Evolutionary conservation across 768 basidiomycete genomes (phyloP), one percentile per base, ranked within the genome.

Genomic region (Russula virescens): DNA sequence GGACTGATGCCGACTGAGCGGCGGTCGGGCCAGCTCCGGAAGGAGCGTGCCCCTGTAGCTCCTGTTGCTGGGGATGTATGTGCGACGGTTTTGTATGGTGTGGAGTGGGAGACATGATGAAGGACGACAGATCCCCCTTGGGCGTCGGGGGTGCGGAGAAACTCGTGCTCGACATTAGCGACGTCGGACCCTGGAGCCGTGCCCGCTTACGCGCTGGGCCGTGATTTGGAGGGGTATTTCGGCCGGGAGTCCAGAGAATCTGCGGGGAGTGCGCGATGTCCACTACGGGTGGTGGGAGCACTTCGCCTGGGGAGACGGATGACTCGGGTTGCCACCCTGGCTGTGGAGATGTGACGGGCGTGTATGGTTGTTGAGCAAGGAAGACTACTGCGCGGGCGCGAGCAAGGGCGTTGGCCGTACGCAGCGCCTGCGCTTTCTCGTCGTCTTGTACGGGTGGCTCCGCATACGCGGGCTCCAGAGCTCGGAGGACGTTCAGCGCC

Each of bases 341-440:
- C 14, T 54, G 58, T 2, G 62, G 58, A 18, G 62, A 60, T 58
- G 59, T 65, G 61, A 31, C 67, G 55, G 16, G 50, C 35, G 83
- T 77, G 54, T 85, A 85, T 9, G 85, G 85, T 60, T 79, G 80
- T 55, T 63, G 67, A 73, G 69, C 76, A 75, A 34, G 81, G 28
- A 83, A 83, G 64, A 74, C 78, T 79, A 74, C 79, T 73, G 84
- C 56, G 81, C 83, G 73, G 85, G 87, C 67, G 87, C 87, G 71
- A 87, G 88, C 88, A 23, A 91, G 80, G 63, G 87, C 88, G 62
- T 86, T 81, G 46, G 91, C 89, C 25, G 83, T 79, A 57, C 83
- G 76, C 52, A 91, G 74, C 25, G 90, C 81, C 64, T 81, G 79
- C 13, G 78, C 77, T 64, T 86, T 84, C 38, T 61, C 53, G 21